These are phyloP conservation scores for Rhynchospora breviuscula DNA, from an alignment of 176 grass and related monocot genomes.

Conservation along the genomic window DNA sequence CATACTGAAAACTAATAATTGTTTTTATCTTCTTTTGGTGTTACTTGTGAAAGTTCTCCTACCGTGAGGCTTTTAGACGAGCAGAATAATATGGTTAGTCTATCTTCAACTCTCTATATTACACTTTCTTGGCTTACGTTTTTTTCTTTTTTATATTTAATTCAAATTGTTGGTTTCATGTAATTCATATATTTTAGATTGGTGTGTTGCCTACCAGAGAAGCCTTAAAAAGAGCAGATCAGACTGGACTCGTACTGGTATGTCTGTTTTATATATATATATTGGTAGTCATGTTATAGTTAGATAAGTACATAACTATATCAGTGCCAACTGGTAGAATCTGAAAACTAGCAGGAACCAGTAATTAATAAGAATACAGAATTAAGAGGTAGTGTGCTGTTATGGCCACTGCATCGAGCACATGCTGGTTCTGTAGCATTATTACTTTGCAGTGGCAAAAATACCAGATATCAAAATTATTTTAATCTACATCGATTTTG, in stretches of 20 bases:
- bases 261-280: neutral
- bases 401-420: neutral
- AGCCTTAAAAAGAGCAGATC: constrained; percentile 55
- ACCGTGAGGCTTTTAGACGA: constrained; percentile 88
- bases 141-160: neutral
- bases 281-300: neutral
- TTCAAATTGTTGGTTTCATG: neutral
- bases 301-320: neutral
- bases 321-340: neutral
- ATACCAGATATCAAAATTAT: neutral
- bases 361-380: neutral
- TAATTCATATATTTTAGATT: constrained; percentile 39
- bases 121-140: neutral
- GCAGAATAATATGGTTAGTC: constrained; percentile 76
- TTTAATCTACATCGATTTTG: constrained; percentile 13
- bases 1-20: neutral
- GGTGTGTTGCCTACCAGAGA: constrained; percentile 69
- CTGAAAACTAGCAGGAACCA: neutral
- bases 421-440: neutral
- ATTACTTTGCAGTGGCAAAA: neutral
- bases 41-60: constrained; percentile 43
- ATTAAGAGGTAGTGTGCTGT: neutral
- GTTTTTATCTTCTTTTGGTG: neutral
- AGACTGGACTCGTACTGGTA: constrained; percentile 72
- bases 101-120: neutral